A percentile compares a stretch with the other conserved stretches of the same genome.
phyloP scores from a whole-genome alignment of 805 yeast genomes.

The Saccharomycopsis sp. region DNA sequence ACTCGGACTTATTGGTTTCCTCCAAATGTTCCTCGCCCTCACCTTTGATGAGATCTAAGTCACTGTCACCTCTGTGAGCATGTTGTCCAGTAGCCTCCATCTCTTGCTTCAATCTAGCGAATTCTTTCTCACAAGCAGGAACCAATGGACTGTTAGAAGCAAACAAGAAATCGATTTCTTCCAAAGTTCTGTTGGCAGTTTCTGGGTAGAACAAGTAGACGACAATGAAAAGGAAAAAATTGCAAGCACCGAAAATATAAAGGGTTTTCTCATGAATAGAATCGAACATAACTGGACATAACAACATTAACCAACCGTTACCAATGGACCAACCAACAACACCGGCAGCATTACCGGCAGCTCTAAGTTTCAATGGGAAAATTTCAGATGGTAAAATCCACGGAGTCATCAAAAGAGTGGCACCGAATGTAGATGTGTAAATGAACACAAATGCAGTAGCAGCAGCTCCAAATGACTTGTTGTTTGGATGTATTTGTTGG shows the following conservation, averaged over 20 bases:
- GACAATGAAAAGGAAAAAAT: conserved; percentile 52
- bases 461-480: conserved; percentile 56
- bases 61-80: not conserved
- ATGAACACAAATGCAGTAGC: conserved; percentile 51
- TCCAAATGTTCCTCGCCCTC: not conserved
- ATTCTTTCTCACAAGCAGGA: conserved; percentile 2
- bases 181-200: conserved; percentile 67
- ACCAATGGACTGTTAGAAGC: conserved; percentile 29
- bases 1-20: not conserved
- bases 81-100: not conserved
- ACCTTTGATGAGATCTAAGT: not conserved
- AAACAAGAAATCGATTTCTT: conserved; percentile 60
- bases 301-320: conserved; percentile 59
- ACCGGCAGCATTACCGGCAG: conserved; percentile 53
- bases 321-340: conserved; percentile 60
- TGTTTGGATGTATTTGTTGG: conserved; percentile 25
- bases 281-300: conserved; percentile 50
- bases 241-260: conserved; percentile 58
- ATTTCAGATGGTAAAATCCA: conserved; percentile 63
- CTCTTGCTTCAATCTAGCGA: conserved; percentile 1
- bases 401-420: conserved; percentile 47
- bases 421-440: conserved; percentile 39
- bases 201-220: conserved; percentile 67
- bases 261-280: conserved; percentile 55
- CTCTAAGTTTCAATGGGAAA: conserved; percentile 50